Conservation (phyloP, 192 early-diverging fungal genomes). For the Coemansia sp. region DNA sequence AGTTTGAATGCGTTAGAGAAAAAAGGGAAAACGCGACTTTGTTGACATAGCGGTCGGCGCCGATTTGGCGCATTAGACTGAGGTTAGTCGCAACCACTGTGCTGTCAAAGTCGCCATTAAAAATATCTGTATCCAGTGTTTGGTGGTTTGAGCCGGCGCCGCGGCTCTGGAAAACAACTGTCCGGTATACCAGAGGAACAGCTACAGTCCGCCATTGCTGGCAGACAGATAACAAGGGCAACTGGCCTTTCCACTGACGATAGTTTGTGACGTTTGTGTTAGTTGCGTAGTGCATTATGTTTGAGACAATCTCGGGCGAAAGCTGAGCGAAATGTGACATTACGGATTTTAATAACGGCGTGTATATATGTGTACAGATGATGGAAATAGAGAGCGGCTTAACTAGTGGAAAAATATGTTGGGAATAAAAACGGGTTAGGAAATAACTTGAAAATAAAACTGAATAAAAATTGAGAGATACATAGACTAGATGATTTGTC, state of each 20-base stretch:
- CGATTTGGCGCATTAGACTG: not conserved
- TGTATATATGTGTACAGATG: no score
- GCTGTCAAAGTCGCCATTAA: not conserved
- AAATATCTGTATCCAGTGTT: not conserved
- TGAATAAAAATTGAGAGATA: not conserved
- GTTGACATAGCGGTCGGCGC: not conserved
- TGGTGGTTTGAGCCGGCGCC: not conserved
- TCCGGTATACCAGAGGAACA: not conserved
- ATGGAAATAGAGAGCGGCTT: no score
- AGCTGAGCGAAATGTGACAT: no score
- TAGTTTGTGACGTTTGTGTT: not conserved
- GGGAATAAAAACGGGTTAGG: no score
- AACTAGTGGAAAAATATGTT: no score
- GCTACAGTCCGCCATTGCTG: not conserved
- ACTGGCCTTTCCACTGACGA: not conserved
- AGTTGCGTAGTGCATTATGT: not conserved
- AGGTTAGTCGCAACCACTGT: not conserved
- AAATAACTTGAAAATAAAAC: not conserved
- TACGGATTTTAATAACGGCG: no score
- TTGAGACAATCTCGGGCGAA: no score
- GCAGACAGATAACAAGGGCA: not conserved
- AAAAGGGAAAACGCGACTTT: not conserved
- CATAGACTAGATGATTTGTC: no score
- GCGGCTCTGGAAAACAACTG: constrained; percentile 2
- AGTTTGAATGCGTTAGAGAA: not conserved